Evolutionary conservation across 495 filamentous ascomycete genomes (phyloP).

Genomic region (Penicillium daleae): DNA sequence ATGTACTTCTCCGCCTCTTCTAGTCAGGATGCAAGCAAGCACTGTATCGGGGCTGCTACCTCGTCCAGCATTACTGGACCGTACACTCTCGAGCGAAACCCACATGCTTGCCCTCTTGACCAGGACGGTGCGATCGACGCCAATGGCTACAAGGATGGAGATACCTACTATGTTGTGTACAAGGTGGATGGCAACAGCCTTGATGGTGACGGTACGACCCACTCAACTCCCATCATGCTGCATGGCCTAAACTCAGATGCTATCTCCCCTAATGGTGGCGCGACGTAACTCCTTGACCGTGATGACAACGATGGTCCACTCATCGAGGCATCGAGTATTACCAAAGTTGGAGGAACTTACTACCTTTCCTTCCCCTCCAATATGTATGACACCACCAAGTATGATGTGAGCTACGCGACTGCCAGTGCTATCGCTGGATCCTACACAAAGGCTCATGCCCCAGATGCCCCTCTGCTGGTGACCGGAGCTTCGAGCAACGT

Average conservation of each 20-base stretch:
- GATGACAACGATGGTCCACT: slow-evolving; percentile 52
- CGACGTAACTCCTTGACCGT: slow-evolving; percentile 53
- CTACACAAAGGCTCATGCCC: slow-evolving; percentile 41
- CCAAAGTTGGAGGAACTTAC: slow-evolving; percentile 51
- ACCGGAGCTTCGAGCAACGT: slow-evolving; percentile 42
- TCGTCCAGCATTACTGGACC: slow-evolving; percentile 39
- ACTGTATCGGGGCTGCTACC: slow-evolving; percentile 51
- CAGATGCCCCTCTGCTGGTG: slow-evolving; percentile 39
- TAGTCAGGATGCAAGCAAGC: slow-evolving; percentile 29
- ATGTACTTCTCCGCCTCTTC: slow-evolving; percentile 46
- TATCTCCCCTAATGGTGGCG: slow-evolving; percentile 45
- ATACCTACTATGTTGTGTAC: slow-evolving; percentile 42
- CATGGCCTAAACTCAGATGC: slow-evolving; percentile 56
- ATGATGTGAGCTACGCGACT: slow-evolving; percentile 58
- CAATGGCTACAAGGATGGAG: slow-evolving; percentile 39
- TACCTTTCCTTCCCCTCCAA: slow-evolving; percentile 62
- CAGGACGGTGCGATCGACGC: slow-evolving; percentile 47
- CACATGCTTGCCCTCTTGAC: slow-evolving; percentile 39
- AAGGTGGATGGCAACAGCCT: slow-evolving; percentile 63
- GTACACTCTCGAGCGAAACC: slow-evolving; percentile 34
- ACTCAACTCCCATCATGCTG: slow-evolving; percentile 58
- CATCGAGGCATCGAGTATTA: slow-evolving; percentile 60
- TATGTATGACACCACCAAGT: slow-evolving; percentile 51
- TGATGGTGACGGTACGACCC: slow-evolving; percentile 50
- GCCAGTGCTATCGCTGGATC: slow-evolving; percentile 46